A percentile compares a stretch with the other conserved stretches of the same genome.
These are phyloP conservation scores for Collybiopsis luxurians DNA, from an alignment of 768 basidiomycete species.

Conservation along the genomic window DNA sequence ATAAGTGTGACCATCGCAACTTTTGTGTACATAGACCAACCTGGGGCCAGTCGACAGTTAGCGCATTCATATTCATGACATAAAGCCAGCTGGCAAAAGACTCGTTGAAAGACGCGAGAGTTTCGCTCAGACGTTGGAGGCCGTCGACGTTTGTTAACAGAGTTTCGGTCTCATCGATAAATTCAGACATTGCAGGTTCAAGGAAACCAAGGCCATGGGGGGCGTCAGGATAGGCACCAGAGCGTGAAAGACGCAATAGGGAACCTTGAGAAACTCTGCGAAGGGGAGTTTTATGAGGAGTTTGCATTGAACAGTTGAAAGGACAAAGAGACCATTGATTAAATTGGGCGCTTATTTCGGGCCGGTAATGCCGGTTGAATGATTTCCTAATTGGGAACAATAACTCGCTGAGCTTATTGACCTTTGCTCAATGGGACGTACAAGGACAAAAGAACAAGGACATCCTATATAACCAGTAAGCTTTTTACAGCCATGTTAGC, in stretches of 20 bases:
- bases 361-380: neutral
- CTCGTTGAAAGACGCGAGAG: slow-evolving; percentile 87
- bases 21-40: slow-evolving; percentile 33
- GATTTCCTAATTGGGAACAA: slow-evolving; percentile 2
- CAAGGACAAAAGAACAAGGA: neutral
- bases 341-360: neutral
- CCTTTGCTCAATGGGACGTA: neutral
- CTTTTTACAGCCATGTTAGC: neutral
- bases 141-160: slow-evolving; percentile 74
- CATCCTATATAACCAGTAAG: neutral
- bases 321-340: neutral
- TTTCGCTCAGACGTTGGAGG: slow-evolving; percentile 68
- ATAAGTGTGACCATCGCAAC: neutral
- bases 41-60: slow-evolving; percentile 93
- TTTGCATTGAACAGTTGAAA: slow-evolving; percentile 12
- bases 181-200: slow-evolving; percentile 78
- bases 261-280: slow-evolving; percentile 91
- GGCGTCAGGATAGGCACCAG: slow-evolving; percentile 67
- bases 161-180: slow-evolving; percentile 84
- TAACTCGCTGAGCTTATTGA: neutral
- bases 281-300: slow-evolving; percentile 77
- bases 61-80: slow-evolving; percentile 90
- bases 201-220: slow-evolving; percentile 85
- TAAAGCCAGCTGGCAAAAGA: slow-evolving; percentile 90
- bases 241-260: slow-evolving; percentile 80